Evolutionary conservation across 1,284 basidiomycete genomes (phyloP).

Genomic region (Vanrija humicola): DNA sequence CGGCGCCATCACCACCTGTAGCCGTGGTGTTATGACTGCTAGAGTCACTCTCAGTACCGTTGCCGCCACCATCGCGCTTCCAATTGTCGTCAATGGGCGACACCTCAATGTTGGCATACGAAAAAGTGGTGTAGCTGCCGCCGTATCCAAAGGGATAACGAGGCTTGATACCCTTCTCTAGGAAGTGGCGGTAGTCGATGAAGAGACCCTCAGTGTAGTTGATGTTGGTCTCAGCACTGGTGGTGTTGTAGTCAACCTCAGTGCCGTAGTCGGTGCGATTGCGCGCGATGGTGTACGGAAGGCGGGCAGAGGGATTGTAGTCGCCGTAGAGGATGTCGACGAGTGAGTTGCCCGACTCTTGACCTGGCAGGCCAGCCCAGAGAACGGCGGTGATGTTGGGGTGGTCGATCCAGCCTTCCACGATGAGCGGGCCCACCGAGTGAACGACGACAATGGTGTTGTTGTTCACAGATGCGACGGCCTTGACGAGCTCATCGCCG

Average conservation of each 20-base stretch:
- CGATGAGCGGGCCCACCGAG: conserved; percentile 66
- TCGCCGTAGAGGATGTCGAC: conserved; percentile 56
- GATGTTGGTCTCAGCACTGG: conserved; percentile 52
- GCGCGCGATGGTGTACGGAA: conserved; percentile 80
- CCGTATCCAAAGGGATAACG: conserved; percentile 77
- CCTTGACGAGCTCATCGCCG: conserved; percentile 56
- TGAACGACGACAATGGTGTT: conserved; percentile 81
- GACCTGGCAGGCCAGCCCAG: conserved; percentile 56
- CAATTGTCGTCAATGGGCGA: background rate
- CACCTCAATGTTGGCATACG: conserved; percentile 49
- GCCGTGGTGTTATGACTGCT: too few relatives aligned
- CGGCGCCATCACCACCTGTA: too few relatives aligned
- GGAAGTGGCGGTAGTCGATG: conserved; percentile 76
- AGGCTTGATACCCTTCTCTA: conserved; percentile 59
- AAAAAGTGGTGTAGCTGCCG: conserved; percentile 75
- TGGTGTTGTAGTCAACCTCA: conserved; percentile 53
- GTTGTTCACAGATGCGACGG: conserved; percentile 49
- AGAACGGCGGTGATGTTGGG: conserved; percentile 58
- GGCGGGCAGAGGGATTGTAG: conserved; percentile 67
- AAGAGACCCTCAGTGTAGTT: conserved; percentile 66
- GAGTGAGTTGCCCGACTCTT: conserved; percentile 72
- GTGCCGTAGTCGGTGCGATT: conserved; percentile 61
- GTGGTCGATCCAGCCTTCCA: conserved; percentile 71
- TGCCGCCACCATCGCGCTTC: background rate
- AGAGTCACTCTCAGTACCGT: background rate